Percentiles rank a stretch among this genome's conserved stretches.
Conservation (phyloP, 345 rosid species). For the Gossypium turneri region DNA sequence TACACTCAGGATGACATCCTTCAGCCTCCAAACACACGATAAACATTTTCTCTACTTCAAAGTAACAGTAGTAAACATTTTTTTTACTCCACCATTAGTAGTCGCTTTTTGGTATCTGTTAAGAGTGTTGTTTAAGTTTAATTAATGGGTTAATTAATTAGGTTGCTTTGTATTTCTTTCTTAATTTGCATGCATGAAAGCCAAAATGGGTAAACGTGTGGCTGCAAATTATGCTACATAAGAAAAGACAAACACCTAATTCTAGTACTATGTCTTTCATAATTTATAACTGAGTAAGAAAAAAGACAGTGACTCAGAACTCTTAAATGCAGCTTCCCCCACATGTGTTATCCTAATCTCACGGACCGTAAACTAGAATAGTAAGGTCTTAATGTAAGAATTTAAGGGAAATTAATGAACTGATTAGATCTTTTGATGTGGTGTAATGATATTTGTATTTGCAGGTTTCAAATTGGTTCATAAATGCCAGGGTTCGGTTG, state of each 20-base stretch:
- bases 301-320: not conserved
- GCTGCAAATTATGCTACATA: not conserved
- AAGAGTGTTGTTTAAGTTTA: not conserved
- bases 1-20: constrained; percentile 10
- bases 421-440: not conserved
- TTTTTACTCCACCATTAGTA: not conserved
- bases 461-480: constrained; percentile 98
- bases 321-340: constrained; percentile 3
- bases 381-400: too few species aligned
- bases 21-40: constrained; percentile 26
- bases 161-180: not conserved
- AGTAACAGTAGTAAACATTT: not conserved
- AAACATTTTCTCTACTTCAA: constrained; percentile 7
- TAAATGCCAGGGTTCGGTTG: constrained; percentile 94
- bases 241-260: constrained; percentile 2
- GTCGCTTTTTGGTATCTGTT: not conserved
- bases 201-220: constrained; percentile 7
- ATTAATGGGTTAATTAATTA: not conserved
- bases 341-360: not conserved
- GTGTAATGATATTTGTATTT: not conserved
- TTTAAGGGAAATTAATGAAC: too few species aligned
- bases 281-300: not conserved
- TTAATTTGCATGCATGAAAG: constrained; percentile 10
- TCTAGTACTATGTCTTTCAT: constrained; percentile 8
- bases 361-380: too few species aligned